Evolutionary conservation across 2,329 filamentous ascomycete species (phyloP).

Genomic region (Sclerotinia nivalis): DNA sequence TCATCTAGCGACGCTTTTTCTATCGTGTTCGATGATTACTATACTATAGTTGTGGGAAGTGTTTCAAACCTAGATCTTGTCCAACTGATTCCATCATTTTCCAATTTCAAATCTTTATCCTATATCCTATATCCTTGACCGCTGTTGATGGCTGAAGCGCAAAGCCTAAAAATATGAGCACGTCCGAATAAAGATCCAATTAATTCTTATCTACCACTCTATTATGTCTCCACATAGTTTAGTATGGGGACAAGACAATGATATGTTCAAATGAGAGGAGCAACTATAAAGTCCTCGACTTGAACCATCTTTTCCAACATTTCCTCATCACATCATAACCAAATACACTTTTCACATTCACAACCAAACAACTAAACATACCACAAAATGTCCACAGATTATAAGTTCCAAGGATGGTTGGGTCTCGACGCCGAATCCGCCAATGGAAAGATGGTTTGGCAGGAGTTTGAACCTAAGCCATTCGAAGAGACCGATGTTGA

Average conservation of each 20-base stretch:
- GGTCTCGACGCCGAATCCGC: conserved; percentile 35
- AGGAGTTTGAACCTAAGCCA: conserved; percentile 46
- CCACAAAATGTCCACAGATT: conserved; percentile 17
- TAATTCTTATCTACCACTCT: background rate
- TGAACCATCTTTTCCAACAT: too few relatives aligned
- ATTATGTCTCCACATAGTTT: background rate
- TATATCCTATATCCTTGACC: background rate
- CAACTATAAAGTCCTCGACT: background rate
- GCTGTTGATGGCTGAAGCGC: background rate
- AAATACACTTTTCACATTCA: background rate
- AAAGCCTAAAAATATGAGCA: background rate
- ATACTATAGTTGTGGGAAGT: background rate
- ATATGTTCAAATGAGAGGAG: background rate
- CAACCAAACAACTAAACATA: background rate
- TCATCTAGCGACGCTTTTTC: background rate
- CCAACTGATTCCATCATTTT: background rate
- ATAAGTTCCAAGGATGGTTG: conserved; percentile 34
- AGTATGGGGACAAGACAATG: background rate
- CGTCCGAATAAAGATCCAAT: background rate
- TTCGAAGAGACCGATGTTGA: conserved; percentile 52
- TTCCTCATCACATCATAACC: background rate
- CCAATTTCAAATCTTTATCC: background rate
- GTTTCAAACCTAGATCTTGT: background rate
- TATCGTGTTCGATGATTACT: background rate
- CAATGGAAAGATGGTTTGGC: conserved; percentile 38